Percentiles rank a stretch among this genome's conserved stretches.
These are phyloP conservation scores for Lachancea meyersii DNA, from an alignment of 805 yeast genomes.

Conservation along the genomic window DNA sequence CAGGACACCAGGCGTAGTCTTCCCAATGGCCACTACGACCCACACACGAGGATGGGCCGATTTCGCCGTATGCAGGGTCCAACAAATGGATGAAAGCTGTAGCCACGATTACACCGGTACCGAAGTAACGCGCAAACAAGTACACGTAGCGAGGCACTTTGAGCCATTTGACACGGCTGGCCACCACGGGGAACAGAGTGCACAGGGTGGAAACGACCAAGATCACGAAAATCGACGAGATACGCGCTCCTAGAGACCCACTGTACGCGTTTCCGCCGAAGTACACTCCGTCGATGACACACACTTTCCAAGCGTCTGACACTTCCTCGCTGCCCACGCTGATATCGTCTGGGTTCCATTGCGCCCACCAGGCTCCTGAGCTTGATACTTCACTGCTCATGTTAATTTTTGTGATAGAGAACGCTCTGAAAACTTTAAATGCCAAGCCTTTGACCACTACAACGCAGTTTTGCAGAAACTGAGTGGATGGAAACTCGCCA, in stretches of 20 bases:
- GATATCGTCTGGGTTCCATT: constrained; percentile 25
- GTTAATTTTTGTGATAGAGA: too few species aligned
- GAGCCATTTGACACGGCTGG: constrained; percentile 36
- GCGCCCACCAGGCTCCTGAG: constrained; percentile 16
- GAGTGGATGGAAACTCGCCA: too few species aligned
- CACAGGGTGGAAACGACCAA: constrained; percentile 43
- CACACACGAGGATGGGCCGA: constrained; percentile 33
- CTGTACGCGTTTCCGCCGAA: constrained; percentile 38
- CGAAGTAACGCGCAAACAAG: constrained; percentile 43
- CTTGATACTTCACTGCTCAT: neutral
- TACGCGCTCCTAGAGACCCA: constrained; percentile 44
- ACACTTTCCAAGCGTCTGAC: constrained; percentile 36
- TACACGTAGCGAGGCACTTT: constrained; percentile 38
- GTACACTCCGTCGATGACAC: constrained; percentile 39
- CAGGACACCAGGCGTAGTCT: constrained; percentile 42
- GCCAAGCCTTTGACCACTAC: too few species aligned
- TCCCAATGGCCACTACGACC: constrained; percentile 42
- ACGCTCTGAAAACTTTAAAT: too few species aligned
- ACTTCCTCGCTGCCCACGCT: constrained; percentile 27
- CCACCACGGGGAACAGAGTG: constrained; percentile 41
- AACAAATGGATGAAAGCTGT: constrained; percentile 69
- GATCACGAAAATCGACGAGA: constrained; percentile 58
- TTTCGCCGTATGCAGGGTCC: constrained; percentile 41
- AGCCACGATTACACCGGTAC: constrained; percentile 72
- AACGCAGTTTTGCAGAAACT: too few species aligned